Base-by-base conservation (phyloP, 306 rosid species). In the Quercus wislizeni region DNA sequence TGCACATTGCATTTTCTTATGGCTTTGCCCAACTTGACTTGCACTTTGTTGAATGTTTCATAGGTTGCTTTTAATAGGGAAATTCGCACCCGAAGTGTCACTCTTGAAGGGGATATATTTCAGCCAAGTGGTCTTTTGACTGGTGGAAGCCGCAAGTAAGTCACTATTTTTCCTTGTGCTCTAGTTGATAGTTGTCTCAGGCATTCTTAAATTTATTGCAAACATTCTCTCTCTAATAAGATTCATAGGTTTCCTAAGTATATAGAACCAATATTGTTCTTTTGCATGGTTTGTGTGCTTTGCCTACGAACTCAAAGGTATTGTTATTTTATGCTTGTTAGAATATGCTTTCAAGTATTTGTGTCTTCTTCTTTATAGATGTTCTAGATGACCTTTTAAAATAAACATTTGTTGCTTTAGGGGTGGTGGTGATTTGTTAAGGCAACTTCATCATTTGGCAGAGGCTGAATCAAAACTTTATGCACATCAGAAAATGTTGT, bases 31-130 rank as follows among this genome's bases (percentile, higher is more conserved):
- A 76, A 71, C 69, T 55, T 74, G 54, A 12, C 27, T 65, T 71
- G 73, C 49, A 41, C 71, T 84, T 69, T 79, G 61, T 78, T 82
- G 81, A 64, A 74, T 77, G 76, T 73, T 81, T 74, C 68, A 73
- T 84, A 95, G 99, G 97, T 95, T 43, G 94, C 99, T 80, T 95
- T 95, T 80, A 90, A 83, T 83, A 84, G 82, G 84, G 92, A 90
- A 46, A 81, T 88, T 82, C 86, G 77, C 72, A 87, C 92, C 73
- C 95, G 90, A 30, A 95, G 98, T 87, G 99, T 95, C 81, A 95
- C 99, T 63, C 94, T 91, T 86, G 99, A 95, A 90, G 99, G 99
- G 69, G 99, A 95, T 83, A 90, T 91, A 85, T 95, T 91, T 87
- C 94, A 89, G 86, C 97, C 99, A 68, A 91, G 98, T 83, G 99